phyloP scores from a whole-genome alignment of 2,329 filamentous ascomycete genomes.

The Leptographium wingfieldii region DNA sequence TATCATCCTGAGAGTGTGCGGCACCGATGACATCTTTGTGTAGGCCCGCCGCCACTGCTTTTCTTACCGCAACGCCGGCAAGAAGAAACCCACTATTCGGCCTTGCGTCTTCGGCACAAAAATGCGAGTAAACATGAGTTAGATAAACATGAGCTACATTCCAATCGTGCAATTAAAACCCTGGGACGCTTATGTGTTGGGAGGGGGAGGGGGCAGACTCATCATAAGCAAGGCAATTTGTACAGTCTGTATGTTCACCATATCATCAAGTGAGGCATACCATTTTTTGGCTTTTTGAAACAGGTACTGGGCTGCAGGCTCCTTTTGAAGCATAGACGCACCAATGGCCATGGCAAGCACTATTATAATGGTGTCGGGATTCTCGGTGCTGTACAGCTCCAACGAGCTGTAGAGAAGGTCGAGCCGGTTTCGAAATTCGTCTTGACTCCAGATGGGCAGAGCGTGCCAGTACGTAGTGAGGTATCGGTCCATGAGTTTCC shows the following conservation, averaged over 20 bases:
- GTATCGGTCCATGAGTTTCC: slow-evolving; percentile 7
- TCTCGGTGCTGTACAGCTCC: not conserved
- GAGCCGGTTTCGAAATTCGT: slow-evolving; percentile 7
- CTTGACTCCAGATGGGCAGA: slow-evolving; percentile 10
- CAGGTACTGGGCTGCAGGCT: slow-evolving; percentile 7
- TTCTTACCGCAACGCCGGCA: slow-evolving; percentile 9
- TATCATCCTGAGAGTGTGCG: not conserved
- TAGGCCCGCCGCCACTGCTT: slow-evolving; percentile 10
- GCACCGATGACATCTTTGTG: slow-evolving; percentile 10
- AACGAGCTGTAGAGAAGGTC: slow-evolving; percentile 4
- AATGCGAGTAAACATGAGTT: slow-evolving; percentile 5
- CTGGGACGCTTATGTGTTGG: no score
- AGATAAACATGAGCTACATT: not conserved
- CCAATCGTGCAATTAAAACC: no score
- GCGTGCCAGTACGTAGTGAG: slow-evolving; percentile 9
- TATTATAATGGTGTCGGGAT: slow-evolving; percentile 8
- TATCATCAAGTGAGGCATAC: slow-evolving; percentile 9
- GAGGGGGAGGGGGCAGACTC: not conserved
- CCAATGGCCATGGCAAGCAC: slow-evolving; percentile 8
- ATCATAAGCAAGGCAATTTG: slow-evolving; percentile 12
- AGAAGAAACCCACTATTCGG: slow-evolving; percentile 9
- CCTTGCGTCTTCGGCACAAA: slow-evolving; percentile 8
- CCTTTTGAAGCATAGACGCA: slow-evolving; percentile 9
- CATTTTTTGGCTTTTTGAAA: slow-evolving; percentile 9
- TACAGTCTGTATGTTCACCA: slow-evolving; percentile 11